phyloP scores from a whole-genome alignment of 2,329 filamentous ascomycete species.

The Geoglossum cookeanum region DNA sequence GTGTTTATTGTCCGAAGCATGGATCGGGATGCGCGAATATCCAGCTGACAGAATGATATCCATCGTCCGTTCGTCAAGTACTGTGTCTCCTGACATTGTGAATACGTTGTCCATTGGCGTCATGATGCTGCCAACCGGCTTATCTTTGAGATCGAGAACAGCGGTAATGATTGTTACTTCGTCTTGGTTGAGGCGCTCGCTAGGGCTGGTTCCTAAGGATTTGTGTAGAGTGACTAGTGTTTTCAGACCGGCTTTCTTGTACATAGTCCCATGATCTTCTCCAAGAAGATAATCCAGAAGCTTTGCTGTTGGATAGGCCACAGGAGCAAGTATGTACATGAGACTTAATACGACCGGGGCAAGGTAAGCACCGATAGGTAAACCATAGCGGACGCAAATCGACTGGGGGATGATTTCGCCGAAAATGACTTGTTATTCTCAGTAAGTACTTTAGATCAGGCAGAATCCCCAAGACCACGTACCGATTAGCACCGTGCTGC shows the following conservation, averaged over 20 bases:
- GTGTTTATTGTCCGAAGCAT: constrained; percentile 60
- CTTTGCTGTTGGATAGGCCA: constrained; percentile 91
- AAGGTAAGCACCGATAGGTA: constrained; percentile 90
- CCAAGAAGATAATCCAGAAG: constrained; percentile 84
- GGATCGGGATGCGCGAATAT: constrained; percentile 90
- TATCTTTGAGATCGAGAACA: constrained; percentile 89
- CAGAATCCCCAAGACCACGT: constrained; percentile 17
- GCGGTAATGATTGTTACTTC: constrained; percentile 98
- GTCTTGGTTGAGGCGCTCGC: constrained; percentile 82
- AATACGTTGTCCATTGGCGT: constrained; percentile 97
- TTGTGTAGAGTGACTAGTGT: constrained; percentile 90
- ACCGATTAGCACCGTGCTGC: constrained; percentile 89
- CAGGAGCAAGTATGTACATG: constrained; percentile 80
- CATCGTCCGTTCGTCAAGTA: constrained; percentile 87
- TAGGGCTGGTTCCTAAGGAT: constrained; percentile 63
- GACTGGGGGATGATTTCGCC: constrained; percentile 94
- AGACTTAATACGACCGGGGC: constrained; percentile 67
- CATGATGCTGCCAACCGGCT: constrained; percentile 90
- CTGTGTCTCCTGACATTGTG: constrained; percentile 84
- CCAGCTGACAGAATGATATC: constrained; percentile 81
- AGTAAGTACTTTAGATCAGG: constrained; percentile 2
- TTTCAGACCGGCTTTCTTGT: constrained; percentile 96
- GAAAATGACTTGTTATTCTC: constrained; percentile 60
- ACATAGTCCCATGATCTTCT: constrained; percentile 86
- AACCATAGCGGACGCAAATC: constrained; percentile 84